Evolutionary conservation across 2,329 filamentous ascomycete species (phyloP), one percentile per base, ranked within the genome.

Genomic region (Huntiella omanensis): DNA sequence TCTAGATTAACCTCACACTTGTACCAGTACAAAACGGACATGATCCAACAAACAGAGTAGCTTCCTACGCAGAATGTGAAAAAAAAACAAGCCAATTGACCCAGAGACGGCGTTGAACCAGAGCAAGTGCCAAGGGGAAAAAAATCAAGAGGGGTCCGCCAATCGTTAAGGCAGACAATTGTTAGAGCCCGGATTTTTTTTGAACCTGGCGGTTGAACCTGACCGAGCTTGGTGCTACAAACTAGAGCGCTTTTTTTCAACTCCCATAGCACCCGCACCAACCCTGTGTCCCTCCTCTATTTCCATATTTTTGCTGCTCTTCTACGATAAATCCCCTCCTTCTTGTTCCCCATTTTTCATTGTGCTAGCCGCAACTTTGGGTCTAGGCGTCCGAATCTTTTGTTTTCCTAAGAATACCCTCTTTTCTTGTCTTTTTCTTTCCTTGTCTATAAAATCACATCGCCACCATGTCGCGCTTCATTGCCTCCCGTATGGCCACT

Each of bases 401-500:
- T 36, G 45, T 41, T 33, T 17, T 43, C 17, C 15, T 45, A 17
- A 37, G 17, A 35, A 32, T 40, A 41, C 19, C 36, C 17, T 35
- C 28, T 43, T 42, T 35, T 40, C 40, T 44, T 48, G 28, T 12
- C 32, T 28, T n/a, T 46, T n/a, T 39, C 33, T 28, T 19, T n/a
- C 33, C 10, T 32, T 37, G 4, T 32, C 19, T 5, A 13, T 12
- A 46, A 28, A 33, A 38, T 40, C 33, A n/a, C 35, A 40, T 42
- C 22, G n/a, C 40, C 22, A 50, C 6, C 16, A 50, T 50, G 49
- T 50, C 49, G 42, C 49, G 49, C 22, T 50, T 48, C 36, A 28
- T 50, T 12, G 41, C 49, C 40, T 44, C 49, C 38, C 49, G 49
- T 39, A 40, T 50, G 45, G 49, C 49, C 42, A 45, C 49, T 17